A percentile compares a stretch with the other conserved stretches of the same genome.
phyloP scores from a whole-genome alignment of 2,329 filamentous ascomycete species.

The Aspergillus jensenii region DNA sequence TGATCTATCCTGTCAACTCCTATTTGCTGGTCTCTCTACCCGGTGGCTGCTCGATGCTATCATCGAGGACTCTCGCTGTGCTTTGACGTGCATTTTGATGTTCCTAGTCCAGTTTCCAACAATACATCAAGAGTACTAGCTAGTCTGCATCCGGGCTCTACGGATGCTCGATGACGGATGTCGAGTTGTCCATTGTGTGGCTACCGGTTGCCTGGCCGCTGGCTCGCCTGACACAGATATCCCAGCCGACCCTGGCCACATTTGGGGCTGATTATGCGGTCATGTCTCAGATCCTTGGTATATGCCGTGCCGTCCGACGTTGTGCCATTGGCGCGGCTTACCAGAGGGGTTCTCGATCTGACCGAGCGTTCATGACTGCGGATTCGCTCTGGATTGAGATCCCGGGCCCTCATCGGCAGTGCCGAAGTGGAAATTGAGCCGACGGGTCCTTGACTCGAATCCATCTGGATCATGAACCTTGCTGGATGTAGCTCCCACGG shows the following conservation, averaged over 20 bases:
- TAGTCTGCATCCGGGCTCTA: slow-evolving; percentile 11
- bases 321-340: slow-evolving; percentile 17
- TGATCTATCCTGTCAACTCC: neutral
- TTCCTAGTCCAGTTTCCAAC: slow-evolving; percentile 19
- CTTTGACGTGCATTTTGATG: slow-evolving; percentile 12
- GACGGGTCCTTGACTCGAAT: slow-evolving; percentile 16
- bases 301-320: slow-evolving; percentile 13
- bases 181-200: neutral
- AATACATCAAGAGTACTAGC: slow-evolving; percentile 5
- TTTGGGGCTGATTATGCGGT: slow-evolving; percentile 14
- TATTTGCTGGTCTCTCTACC: neutral
- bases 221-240: slow-evolving; percentile 11
- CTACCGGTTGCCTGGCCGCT: neutral
- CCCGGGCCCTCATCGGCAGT: slow-evolving; percentile 10
- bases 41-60: neutral
- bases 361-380: slow-evolving; percentile 6
- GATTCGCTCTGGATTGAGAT: slow-evolving; percentile 4
- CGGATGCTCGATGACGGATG: slow-evolving; percentile 8
- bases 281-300: slow-evolving; percentile 11
- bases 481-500: slow-evolving; percentile 8
- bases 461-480: slow-evolving; percentile 17
- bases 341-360: slow-evolving; percentile 10
- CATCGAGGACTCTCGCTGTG: slow-evolving; percentile 1
- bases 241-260: slow-evolving; percentile 1
- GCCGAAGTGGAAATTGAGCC: slow-evolving; percentile 12